phyloP scores from a whole-genome alignment of 176 grass and related monocot species.

The Tillandsia fasciculata region DNA sequence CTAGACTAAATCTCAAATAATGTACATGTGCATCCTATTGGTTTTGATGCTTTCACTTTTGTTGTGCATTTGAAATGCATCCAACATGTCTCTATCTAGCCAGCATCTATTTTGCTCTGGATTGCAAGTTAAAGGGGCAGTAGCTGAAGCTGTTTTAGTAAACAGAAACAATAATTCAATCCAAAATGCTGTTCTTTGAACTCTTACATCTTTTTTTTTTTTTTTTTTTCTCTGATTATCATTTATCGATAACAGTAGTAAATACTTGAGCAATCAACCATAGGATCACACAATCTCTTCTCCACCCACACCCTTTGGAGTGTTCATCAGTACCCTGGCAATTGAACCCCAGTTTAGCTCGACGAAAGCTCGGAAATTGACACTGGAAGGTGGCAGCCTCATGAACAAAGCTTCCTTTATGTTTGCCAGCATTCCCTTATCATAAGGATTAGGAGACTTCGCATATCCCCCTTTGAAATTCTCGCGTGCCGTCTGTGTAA shows the following conservation, averaged over 20 bases:
- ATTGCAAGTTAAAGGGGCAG: too few species aligned
- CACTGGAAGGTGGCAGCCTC: slow-evolving; percentile 30
- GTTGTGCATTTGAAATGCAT: not conserved
- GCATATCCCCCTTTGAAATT: slow-evolving; percentile 21
- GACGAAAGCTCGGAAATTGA: slow-evolving; percentile 44
- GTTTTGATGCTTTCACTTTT: not conserved
- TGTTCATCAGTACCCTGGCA: slow-evolving; percentile 1
- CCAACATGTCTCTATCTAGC: not conserved
- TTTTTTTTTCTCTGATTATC: not conserved
- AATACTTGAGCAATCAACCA: too few species aligned
- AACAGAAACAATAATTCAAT: too few species aligned
- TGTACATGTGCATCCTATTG: not conserved
- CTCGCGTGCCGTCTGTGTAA: slow-evolving; percentile 55
- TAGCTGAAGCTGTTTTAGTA: too few species aligned
- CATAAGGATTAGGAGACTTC: slow-evolving; percentile 35
- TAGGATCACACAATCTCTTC: not conserved
- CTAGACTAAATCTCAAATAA: slow-evolving; percentile 3
- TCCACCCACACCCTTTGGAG: not conserved
- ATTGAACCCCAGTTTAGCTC: slow-evolving; percentile 21
- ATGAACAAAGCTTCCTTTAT: slow-evolving; percentile 38
- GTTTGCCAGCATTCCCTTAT: slow-evolving; percentile 38
- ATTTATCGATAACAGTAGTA: not conserved
- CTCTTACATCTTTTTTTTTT: too few species aligned
- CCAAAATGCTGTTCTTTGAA: too few species aligned
- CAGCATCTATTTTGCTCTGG: not conserved